A percentile compares a stretch with the other conserved stretches of the same genome.
Conservation (phyloP, 2,329 filamentous ascomycete species). For the Arthrobotrys musiformis region DNA sequence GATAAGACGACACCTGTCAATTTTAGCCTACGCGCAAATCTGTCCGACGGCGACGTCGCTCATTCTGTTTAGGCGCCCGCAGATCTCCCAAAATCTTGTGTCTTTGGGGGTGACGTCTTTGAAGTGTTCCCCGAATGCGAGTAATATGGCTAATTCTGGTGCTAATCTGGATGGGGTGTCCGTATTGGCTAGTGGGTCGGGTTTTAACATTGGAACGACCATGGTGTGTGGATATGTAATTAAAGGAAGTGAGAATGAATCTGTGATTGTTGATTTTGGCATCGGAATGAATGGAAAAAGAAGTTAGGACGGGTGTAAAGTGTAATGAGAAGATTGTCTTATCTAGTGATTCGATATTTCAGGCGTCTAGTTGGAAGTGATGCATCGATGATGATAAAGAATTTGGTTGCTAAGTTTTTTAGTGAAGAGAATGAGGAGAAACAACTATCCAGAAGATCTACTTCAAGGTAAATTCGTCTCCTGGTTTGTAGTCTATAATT, state of each 20-base stretch:
- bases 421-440: too few relatives aligned
- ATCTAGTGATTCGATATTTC: neutral
- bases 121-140: neutral
- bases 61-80: neutral
- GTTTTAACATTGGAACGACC: neutral
- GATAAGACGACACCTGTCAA: neutral
- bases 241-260: neutral
- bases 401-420: too few relatives aligned
- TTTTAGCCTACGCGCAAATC: neutral
- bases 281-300: neutral
- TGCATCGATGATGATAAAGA: too few relatives aligned
- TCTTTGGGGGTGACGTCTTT: neutral
- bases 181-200: neutral
- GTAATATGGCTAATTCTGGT: neutral
- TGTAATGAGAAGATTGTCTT: neutral
- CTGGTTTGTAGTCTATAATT: neutral
- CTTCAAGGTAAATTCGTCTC: too few relatives aligned
- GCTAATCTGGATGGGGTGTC: neutral
- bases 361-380: neutral
- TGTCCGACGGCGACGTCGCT: neutral
- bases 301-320: neutral
- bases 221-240: neutral
- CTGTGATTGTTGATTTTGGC: neutral
- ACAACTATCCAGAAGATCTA: too few relatives aligned
- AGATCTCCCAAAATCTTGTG: neutral